Percentiles rank a stretch among this genome's conserved stretches.
phyloP scores from a whole-genome alignment of 2,329 filamentous ascomycete species.

The Bipolaris victoriae region DNA sequence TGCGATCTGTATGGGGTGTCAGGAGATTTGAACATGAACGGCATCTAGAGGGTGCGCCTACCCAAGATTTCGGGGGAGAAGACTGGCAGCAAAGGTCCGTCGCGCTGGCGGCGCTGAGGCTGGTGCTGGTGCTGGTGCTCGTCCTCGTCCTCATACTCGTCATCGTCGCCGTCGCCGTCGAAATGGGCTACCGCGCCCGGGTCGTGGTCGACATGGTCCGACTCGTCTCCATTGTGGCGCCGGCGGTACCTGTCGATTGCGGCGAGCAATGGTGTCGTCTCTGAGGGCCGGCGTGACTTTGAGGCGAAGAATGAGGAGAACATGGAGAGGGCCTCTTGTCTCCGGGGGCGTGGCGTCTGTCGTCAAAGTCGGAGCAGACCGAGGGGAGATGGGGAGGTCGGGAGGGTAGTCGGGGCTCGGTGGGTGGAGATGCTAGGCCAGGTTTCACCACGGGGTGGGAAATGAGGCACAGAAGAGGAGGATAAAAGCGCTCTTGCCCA shows the following conservation, averaged over 20 bases:
- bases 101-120: constrained; percentile 34
- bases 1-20: constrained; percentile 65
- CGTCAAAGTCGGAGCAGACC: constrained; percentile 19
- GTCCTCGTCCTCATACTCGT: constrained; percentile 37
- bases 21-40: constrained; percentile 26
- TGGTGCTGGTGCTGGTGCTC: constrained; percentile 32
- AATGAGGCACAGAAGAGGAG: constrained; percentile 17
- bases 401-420: not conserved
- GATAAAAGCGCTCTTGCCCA: constrained; percentile 19
- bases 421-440: constrained; percentile 8
- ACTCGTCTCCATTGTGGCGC: constrained; percentile 31
- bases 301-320: constrained; percentile 47
- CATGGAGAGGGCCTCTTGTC: constrained; percentile 37
- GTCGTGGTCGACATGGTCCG: constrained; percentile 31
- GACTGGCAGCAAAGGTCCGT: constrained; percentile 49
- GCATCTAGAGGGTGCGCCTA: constrained; percentile 20
- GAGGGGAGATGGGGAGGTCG: constrained; percentile 6
- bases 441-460: constrained; percentile 18
- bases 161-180: constrained; percentile 32
- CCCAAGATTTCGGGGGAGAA: constrained; percentile 49
- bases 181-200: constrained; percentile 30
- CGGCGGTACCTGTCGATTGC: constrained; percentile 39
- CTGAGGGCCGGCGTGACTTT: constrained; percentile 37
- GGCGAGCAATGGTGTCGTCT: constrained; percentile 47
- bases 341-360: constrained; percentile 16